phyloP scores from a whole-genome alignment of 1,284 basidiomycete species.

The Chalciporus piperatoides region DNA sequence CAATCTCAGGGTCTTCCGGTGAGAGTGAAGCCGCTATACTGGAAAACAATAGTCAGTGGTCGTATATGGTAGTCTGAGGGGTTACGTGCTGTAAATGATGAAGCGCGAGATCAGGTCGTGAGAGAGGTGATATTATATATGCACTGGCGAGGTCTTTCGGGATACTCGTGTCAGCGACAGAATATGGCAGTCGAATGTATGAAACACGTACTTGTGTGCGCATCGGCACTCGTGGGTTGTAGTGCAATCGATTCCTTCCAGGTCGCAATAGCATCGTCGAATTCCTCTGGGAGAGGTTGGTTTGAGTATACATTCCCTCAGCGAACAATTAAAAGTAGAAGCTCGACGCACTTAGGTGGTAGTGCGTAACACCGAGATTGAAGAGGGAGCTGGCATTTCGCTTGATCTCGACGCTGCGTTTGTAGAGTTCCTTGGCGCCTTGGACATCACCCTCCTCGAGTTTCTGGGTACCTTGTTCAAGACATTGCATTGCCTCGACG shows the following conservation, averaged over 20 bases:
- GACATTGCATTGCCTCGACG: constrained; percentile 72
- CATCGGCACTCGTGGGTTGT: constrained; percentile 83
- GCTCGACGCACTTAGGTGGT: constrained; percentile 70
- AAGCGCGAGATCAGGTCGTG: constrained; percentile 86
- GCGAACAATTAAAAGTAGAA: constrained; percentile 13
- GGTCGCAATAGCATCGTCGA: constrained; percentile 76
- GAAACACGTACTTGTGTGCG: constrained; percentile 79
- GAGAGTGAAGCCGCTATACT: constrained; percentile 84
- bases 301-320: constrained; percentile 15
- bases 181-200: constrained; percentile 12
- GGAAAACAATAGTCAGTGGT: constrained; percentile 33
- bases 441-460: constrained; percentile 89
- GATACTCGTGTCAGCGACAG: constrained; percentile 27
- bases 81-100: constrained; percentile 76
- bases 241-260: constrained; percentile 86
- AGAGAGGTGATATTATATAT: constrained; percentile 84
- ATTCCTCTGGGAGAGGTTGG: constrained; percentile 62
- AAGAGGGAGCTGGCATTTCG: constrained; percentile 81
- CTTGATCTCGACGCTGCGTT: constrained; percentile 78
- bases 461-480: constrained; percentile 84
- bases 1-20: constrained; percentile 92
- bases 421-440: constrained; percentile 75
- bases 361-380: constrained; percentile 86
- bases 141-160: constrained; percentile 84
- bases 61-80: constrained; percentile 22